Base-by-base conservation (phyloP, 2,329 filamentous ascomycete species). In the Fusarium nelsonii region DNA sequence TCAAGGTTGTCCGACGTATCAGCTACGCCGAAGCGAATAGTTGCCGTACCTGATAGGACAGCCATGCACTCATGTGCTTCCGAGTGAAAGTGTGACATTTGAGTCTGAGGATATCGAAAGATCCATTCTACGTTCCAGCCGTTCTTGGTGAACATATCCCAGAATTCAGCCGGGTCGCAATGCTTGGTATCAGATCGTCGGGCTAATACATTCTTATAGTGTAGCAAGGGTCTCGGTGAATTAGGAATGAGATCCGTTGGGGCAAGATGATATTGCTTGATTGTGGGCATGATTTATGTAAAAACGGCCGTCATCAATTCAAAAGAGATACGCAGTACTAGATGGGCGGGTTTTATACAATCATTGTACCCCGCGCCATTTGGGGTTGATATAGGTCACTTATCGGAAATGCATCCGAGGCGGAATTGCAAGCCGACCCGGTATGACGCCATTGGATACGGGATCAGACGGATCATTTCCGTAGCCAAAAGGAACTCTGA, bases 11-110 rank as follows among this genome's bases (percentile, higher is more conserved):
- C 68, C 2, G 70, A 73, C 0, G 81, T 81, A 60, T 88, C 86
- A 0, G 82, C 85, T 6, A 83, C 84, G 4, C 87, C 86, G 59
- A 88, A 87, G 4, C 85, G 81, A 52, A 89, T 86, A 0, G 77
- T 83, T 0, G 85, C 86, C 0, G 76, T 78, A 3, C 86, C 86
- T 0, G 84, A 83, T 0, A 88, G 78, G 0, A 88, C 85, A 20
- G 79, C 82, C 84, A 89, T 88, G 73, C 82, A 84, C 76, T 90
- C 87, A 69, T 89, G 87, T 0, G 84, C 82, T 10, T 75, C 71
- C 4, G 84, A 84, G 74, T 89, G 87, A 69, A 88, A 89, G 75
- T 89, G 87, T 0, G 86, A 85, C 14, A 73, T 51, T 58, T 88
- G 87, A 0, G 85, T 86, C 8, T 78, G 75, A 2, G 85, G 84